Evolutionary conservation across 345 rosid genomes (phyloP), one percentile per base, ranked within the genome.

Genomic region (Moricandia arvensis): DNA sequence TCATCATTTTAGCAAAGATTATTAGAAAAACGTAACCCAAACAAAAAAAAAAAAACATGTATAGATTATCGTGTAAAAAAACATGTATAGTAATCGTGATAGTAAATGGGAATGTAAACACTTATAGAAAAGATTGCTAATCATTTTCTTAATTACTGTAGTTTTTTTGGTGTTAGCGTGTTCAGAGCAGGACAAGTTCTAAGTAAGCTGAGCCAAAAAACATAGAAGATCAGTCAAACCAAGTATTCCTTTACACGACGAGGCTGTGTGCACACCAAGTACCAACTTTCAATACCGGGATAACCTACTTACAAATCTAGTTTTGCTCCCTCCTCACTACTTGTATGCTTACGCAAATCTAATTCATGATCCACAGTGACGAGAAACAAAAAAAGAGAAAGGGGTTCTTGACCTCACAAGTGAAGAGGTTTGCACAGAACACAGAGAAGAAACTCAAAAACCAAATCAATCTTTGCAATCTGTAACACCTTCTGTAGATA

Each of bases 401-500:
- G 21, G 18, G 26, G 0, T 75, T 61, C 6, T 75, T 61, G 34
- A 61, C 45, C 54, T 51, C 55, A 38, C 74, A 76, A 62, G 16
- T 24, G 59, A 30, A 66, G 29, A 29, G 33, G 26, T 13, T 65
- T 43, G 12, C 71, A 55, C 12, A 73, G 16, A 12, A 21, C 16
- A 58, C 30, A 41, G 66, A 41, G 49, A 41, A 41, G 6, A 15
- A 45, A 43, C 6, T 43, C 53, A n/a, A 16, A 59, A 67, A 29
- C 7, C 7, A 45, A 3, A 66, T 89, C 88, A 90, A 33, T 92
- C 97, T 79, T 92, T 92, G 64, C 86, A 91, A 77, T 93, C 99
- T 68, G 84, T 81, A 35, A 94, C 97, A 63, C 97, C 99, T 73
- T 90, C 97, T 8, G 89, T 37, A 24, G 93, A 82, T 73, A 95